Base-by-base conservation (phyloP, 257 asterid genomes). In the Jacaranda mimosifolia region DNA sequence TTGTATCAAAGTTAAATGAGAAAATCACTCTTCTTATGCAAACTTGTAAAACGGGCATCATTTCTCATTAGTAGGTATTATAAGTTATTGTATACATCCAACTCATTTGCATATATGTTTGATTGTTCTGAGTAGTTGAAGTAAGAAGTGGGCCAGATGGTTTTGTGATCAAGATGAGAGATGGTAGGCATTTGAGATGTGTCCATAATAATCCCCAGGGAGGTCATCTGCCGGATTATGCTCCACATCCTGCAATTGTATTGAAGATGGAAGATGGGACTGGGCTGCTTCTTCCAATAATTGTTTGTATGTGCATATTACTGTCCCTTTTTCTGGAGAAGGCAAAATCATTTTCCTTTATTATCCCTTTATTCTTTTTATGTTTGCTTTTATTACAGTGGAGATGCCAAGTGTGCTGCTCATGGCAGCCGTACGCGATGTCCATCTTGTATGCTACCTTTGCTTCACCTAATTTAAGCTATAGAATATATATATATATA, bases 341-440 rank as follows among this genome's bases (percentile, higher is more conserved):
- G 58, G 56, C 11, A 4, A 46, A 14, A 49, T 43, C 69, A 18
- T 74, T 59, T 0, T n/a, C 3, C 10, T 9, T 43, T 62, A n/a
- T 21, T 48, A 36, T 77, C 32, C 35, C 13, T 32, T 53, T 70
- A 32, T 57, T 43, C 77, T 26, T 19, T 35, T 70, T 35, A 46
- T 75, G 72, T 48, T 84, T 67, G 62, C 43, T 72, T 84, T 69
- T 79, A 1, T 84, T 62, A 38, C 91, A 96, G 99, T 93, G 98
- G 99, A 96, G 95, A 93, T 93, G 99, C 98, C 97, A 1, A 93
- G 97, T 81, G 94, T 87, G 79, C 78, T 96, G 72, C 97, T 96
- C 71, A 96, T 96, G 99, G 99, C 98, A 63, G 99, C 98, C 69
- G 77, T 96, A 6, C 94, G 98, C 39, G 90, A 96, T 85, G 97